Evolutionary conservation across 768 basidiomycete species (phyloP).

Genomic region (Lepiota venenata): DNA sequence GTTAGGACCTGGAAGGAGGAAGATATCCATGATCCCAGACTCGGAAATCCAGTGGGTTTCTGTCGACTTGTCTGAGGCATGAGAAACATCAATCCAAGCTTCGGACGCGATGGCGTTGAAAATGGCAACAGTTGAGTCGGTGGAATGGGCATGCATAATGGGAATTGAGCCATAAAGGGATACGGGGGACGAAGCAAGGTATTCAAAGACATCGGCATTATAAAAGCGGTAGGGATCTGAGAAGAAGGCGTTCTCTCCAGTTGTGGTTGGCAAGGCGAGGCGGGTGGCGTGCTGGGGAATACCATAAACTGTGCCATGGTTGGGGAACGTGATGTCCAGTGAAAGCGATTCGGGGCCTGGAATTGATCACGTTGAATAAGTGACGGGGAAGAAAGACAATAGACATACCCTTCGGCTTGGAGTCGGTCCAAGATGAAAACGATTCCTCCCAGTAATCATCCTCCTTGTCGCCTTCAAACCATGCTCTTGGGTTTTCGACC

Average conservation of each 20-base stretch:
- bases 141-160: constrained; percentile 89
- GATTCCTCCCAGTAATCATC: constrained; percentile 89
- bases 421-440: constrained; percentile 84
- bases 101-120: constrained; percentile 89
- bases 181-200: constrained; percentile 73
- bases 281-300: constrained; percentile 96
- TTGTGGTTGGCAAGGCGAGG: constrained; percentile 85
- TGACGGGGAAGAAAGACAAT: background rate
- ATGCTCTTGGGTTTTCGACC: constrained; percentile 49
- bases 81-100: constrained; percentile 91
- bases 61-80: constrained; percentile 62
- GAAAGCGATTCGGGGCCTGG: constrained; percentile 93
- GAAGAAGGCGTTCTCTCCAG: constrained; percentile 72
- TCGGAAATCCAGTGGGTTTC: constrained; percentile 98
- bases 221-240: constrained; percentile 92
- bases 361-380: background rate
- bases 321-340: constrained; percentile 91
- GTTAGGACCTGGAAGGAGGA: constrained; percentile 90
- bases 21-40: constrained; percentile 92
- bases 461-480: constrained; percentile 89
- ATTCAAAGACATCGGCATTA: constrained; percentile 97
- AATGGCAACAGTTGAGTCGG: constrained; percentile 83
- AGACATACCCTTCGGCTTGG: constrained; percentile 89
- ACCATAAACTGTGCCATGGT: constrained; percentile 88
- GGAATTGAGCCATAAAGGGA: constrained; percentile 92